phyloP scores from a whole-genome alignment of 805 yeast species.

The Metschnikowia vanudenii region DNA sequence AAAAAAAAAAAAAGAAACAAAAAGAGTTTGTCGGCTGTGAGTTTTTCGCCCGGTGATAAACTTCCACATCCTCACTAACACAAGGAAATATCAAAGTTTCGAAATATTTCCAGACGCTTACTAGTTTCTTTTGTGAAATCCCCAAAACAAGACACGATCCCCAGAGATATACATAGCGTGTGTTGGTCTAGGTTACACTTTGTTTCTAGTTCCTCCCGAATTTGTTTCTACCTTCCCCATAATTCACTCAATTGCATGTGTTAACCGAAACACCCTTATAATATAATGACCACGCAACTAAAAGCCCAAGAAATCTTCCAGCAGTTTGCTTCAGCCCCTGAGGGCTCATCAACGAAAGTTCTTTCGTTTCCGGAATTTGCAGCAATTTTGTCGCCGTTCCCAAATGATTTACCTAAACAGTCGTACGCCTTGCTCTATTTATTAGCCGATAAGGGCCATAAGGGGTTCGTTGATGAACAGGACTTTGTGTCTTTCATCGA shows the following conservation, averaged over 20 bases:
- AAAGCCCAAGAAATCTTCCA: conserved; percentile 34
- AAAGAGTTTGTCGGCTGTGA: conserved; percentile 5
- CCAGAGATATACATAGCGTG: too few relatives aligned
- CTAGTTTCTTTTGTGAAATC: background rate
- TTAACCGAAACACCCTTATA: background rate
- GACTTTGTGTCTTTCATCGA: conserved; percentile 78
- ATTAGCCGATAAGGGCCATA: conserved; percentile 69
- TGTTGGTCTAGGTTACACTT: too few relatives aligned
- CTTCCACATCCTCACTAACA: conserved; percentile 2
- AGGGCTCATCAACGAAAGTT: conserved; percentile 21
- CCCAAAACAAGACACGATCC: too few relatives aligned
- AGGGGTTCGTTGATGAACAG: conserved; percentile 62
- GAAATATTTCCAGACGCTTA: background rate
- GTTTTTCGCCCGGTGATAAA: conserved; percentile 6
- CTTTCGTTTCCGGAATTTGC: conserved; percentile 38
- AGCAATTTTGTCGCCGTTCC: conserved; percentile 41
- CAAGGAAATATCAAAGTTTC: background rate
- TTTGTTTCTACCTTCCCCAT: conserved; percentile 7
- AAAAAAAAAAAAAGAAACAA: conserved; percentile 1
- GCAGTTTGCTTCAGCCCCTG: conserved; percentile 35
- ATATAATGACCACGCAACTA: conserved; percentile 18
- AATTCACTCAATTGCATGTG: conserved; percentile 4
- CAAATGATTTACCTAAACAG: conserved; percentile 38
- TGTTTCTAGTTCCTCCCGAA: background rate
- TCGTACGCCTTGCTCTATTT: conserved; percentile 60